Percentiles rank a stretch among this genome's conserved stretches.
These are phyloP conservation scores for Chrysosporium queenslandicum DNA, from an alignment of 2,329 filamentous ascomycete genomes.

Conservation along the genomic window DNA sequence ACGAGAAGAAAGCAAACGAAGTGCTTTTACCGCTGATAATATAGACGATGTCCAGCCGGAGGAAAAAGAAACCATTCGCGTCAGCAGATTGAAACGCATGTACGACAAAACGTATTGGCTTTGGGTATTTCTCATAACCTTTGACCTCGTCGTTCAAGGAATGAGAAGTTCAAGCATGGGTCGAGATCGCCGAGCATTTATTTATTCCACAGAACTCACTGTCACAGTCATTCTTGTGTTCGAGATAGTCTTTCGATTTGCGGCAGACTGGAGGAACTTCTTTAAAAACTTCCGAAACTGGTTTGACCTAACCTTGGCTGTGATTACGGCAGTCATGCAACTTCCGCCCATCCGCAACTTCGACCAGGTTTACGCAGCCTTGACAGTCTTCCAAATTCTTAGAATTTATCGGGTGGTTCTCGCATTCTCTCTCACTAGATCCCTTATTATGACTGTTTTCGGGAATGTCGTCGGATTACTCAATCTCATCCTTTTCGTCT, in stretches of 20 bases:
- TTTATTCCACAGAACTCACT: constrained; percentile 60
- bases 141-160: constrained; percentile 68
- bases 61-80: constrained; percentile 24
- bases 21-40: constrained; percentile 76
- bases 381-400: constrained; percentile 87
- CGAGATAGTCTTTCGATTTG: constrained; percentile 73
- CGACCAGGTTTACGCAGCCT: constrained; percentile 67
- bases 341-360: constrained; percentile 68
- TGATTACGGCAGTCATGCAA: constrained; percentile 76
- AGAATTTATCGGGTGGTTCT: constrained; percentile 86
- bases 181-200: constrained; percentile 49
- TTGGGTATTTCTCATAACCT: constrained; percentile 73
- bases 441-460: constrained; percentile 75
- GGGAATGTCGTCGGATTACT: constrained; percentile 85
- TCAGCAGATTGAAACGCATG: constrained; percentile 51
- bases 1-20: constrained; percentile 85
- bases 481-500: constrained; percentile 93
- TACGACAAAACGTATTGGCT: constrained; percentile 65
- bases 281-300: constrained; percentile 63
- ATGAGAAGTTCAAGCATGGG: constrained; percentile 69
- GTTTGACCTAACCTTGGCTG: constrained; percentile 67
- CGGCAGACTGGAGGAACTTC: constrained; percentile 71
- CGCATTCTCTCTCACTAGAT: constrained; percentile 74
- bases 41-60: constrained; percentile 42
- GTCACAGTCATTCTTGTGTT: constrained; percentile 69